These are phyloP conservation scores for Leishmania mexicana DNA, from an alignment of 208 protist species.

Conservation along the genomic window DNA sequence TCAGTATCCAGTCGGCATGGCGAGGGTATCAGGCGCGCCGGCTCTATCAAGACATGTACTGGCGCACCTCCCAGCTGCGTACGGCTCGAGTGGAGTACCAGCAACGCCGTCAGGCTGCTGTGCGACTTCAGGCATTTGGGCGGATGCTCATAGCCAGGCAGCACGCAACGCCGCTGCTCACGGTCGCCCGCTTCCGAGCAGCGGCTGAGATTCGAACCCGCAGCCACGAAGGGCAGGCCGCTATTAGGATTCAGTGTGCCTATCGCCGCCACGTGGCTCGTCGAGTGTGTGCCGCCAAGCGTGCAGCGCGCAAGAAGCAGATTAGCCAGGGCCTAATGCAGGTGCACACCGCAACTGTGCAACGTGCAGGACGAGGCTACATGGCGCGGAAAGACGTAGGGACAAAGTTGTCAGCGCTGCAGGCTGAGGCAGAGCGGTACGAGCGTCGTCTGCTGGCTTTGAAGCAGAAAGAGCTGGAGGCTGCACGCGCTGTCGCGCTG, in stretches of 20 bases:
- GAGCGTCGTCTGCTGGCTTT: slow-evolving; percentile 32
- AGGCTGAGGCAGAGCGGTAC: slow-evolving; percentile 49
- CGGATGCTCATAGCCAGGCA: slow-evolving; percentile 60
- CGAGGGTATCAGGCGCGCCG: slow-evolving; percentile 36
- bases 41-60: slow-evolving; percentile 29
- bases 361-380: slow-evolving; percentile 74
- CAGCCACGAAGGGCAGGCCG: slow-evolving; percentile 36
- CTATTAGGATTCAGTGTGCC: slow-evolving; percentile 62
- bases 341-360: slow-evolving; percentile 21
- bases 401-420: slow-evolving; percentile 27
- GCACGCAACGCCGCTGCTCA: slow-evolving; percentile 41
- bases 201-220: slow-evolving; percentile 48
- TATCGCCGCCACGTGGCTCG: slow-evolving; percentile 58
- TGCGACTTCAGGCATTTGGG: slow-evolving; percentile 74
- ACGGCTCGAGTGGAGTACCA: slow-evolving; percentile 51
- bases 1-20: slow-evolving; percentile 70
- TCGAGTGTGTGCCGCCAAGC: slow-evolving; percentile 28
- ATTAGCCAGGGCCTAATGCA: neutral
- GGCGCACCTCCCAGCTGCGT: slow-evolving; percentile 34
- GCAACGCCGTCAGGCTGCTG: slow-evolving; percentile 50
- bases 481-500: slow-evolving; percentile 9
- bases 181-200: slow-evolving; percentile 48
- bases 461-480: slow-evolving; percentile 23
- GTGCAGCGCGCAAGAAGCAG: slow-evolving; percentile 11
- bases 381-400: slow-evolving; percentile 41